Conservation (phyloP, 306 rosid genomes). For the Ormosia semicastrata region DNA sequence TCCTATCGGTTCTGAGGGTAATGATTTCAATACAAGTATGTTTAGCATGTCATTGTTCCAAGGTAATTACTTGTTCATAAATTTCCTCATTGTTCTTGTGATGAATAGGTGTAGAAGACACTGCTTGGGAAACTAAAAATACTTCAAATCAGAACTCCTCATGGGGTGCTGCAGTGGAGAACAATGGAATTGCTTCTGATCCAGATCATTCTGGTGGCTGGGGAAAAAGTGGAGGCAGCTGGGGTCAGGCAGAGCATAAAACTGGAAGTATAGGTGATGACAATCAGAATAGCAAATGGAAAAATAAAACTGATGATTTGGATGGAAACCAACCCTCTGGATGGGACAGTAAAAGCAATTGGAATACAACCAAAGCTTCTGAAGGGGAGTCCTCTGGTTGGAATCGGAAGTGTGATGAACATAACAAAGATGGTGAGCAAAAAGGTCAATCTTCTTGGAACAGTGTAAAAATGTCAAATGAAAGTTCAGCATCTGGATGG, state of each 20-base stretch:
- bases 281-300: neutral
- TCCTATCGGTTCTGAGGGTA: conserved; percentile 44
- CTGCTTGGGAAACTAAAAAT: conserved; percentile 64
- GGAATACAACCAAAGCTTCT: conserved; percentile 17
- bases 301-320: conserved; percentile 14
- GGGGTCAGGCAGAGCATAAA: conserved; percentile 42
- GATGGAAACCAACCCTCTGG: conserved; percentile 29
- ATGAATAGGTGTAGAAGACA: conserved; percentile 46
- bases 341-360: conserved; percentile 13
- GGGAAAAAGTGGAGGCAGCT: conserved; percentile 44
- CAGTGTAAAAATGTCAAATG: conserved; percentile 9
- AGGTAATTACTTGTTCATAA: neutral
- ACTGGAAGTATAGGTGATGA: neutral
- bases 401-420: conserved; percentile 7
- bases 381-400: conserved; percentile 27
- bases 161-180: conserved; percentile 69
- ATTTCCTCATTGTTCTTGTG: conserved; percentile 23
- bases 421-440: neutral
- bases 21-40: conserved; percentile 39
- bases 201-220: conserved; percentile 54
- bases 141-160: conserved; percentile 47
- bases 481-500: conserved; percentile 35
- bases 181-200: conserved; percentile 27
- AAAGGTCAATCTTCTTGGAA: conserved; percentile 8
- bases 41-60: neutral